These are phyloP conservation scores for Leccinum pachyderme DNA, from an alignment of 1,284 basidiomycete genomes.

Conservation along the genomic window DNA sequence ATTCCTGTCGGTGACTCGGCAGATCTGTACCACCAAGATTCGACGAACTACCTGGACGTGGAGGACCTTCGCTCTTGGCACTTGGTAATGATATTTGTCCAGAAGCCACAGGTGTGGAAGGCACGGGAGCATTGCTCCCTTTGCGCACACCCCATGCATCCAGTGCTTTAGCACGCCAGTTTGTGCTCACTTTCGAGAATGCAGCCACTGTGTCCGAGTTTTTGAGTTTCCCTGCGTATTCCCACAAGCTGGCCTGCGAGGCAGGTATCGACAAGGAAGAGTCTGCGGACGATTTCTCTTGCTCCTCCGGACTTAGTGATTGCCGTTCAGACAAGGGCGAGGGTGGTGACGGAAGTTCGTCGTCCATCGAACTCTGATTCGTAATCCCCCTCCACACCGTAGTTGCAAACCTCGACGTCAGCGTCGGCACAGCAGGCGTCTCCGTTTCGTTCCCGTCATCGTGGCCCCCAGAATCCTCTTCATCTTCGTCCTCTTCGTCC, in stretches of 20 bases:
- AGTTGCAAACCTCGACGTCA: constrained; percentile 56
- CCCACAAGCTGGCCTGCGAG: constrained; percentile 47
- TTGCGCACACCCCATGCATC: constrained; percentile 41
- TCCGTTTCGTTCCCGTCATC: constrained; percentile 48
- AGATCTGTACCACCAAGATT: not conserved
- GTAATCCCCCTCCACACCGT: constrained; percentile 73
- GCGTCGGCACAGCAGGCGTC: constrained; percentile 37
- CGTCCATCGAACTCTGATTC: constrained; percentile 69
- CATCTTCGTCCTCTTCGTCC: constrained; percentile 29
- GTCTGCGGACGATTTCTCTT: constrained; percentile 5
- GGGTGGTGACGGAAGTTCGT: constrained; percentile 41
- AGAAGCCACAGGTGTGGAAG: constrained; percentile 6
- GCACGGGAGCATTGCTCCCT: constrained; percentile 9
- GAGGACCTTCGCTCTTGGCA: constrained; percentile 17
- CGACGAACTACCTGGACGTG: constrained; percentile 15
- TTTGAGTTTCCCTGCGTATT: constrained; percentile 69
- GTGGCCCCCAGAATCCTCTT: constrained; percentile 37
- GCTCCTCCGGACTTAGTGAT: constrained; percentile 29
- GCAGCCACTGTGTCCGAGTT: constrained; percentile 69
- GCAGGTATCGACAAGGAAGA: constrained; percentile 8
- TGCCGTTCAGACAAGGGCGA: constrained; percentile 40
- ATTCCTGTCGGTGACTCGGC: constrained; percentile 35
- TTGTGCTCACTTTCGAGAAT: constrained; percentile 68
- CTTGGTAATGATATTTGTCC: constrained; percentile 15
- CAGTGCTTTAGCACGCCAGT: constrained; percentile 65